Base-by-base conservation (phyloP, 352 stramenopile genomes). In the Phytophthora sojae region DNA sequence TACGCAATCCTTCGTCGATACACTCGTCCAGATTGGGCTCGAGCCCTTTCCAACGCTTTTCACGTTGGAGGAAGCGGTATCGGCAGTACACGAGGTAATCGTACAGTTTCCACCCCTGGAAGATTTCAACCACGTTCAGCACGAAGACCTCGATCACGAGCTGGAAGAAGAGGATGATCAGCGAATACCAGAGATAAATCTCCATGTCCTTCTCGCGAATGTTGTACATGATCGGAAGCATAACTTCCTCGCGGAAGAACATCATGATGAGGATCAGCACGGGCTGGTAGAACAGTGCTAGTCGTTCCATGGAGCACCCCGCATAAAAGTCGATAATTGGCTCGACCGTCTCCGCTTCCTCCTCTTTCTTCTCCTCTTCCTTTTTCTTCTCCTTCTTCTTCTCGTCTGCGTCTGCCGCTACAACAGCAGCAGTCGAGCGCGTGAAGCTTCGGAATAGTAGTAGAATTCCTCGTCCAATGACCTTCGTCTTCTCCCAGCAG, bases 121-220 rank as follows among this genome's bases (percentile, higher is more conserved):
- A 99, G 19, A 99, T 89, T 80, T 99, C 97, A n/a, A 99, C 85
- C 4, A 95, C 85, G 69, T 98, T 95, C 30, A 99, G 90, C 37
- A 99, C 91, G 68, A 99, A 98, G 5, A 99, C 88, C 70, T 99
- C 97, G 6, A 85, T 83, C 26, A 98, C 81, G 17, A 99, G 82
- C 81, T 99, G 94, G 72, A 99, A 99, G 35, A 93, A 79, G 37
- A 99, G 90, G 47, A 99, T 98, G 45, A 99, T 93, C 12, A 99
- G 72, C 17, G 93, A 96, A 72, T 99, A 99, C 69, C 93, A 94
- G 3, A 99, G 69, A 78, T 99, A 99, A 62, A 98, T 99, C 72
- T 98, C 89, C 95, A 99, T 99, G 71, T 99, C 97, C 63, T 98
- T 97, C 62, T 98, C 93, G 60, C 97, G 95, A 74, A 99, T 99